Evolutionary conservation across 1,139 yeast species (phyloP).

Genomic region (Groenewaldozyma auringiensis): DNA sequence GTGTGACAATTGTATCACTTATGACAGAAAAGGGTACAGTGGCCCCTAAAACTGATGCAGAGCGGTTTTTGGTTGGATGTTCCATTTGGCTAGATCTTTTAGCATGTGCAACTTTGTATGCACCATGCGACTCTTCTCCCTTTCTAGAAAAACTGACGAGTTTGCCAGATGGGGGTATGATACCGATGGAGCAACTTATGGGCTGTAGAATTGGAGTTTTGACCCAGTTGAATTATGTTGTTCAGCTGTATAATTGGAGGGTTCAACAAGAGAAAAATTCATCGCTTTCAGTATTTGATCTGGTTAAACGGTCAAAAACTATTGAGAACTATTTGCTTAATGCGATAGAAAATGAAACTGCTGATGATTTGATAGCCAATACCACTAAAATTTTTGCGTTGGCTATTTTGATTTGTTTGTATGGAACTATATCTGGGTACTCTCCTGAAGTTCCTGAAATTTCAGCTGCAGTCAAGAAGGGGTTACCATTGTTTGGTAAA

Average conservation of each 20-base stretch:
- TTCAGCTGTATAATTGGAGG: slow-evolving; percentile 9
- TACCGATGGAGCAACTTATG: slow-evolving; percentile 13
- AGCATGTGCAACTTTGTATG: slow-evolving; percentile 10
- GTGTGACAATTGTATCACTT: slow-evolving; percentile 9
- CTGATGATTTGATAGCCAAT: slow-evolving; percentile 7
- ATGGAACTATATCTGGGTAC: slow-evolving; percentile 13
- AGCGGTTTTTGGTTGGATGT: slow-evolving; percentile 10
- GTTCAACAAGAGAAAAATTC: neutral
- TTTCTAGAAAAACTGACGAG: slow-evolving; percentile 9
- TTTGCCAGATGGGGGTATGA: neutral
- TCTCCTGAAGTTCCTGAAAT: slow-evolving; percentile 12
- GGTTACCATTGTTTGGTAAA: slow-evolving; percentile 8
- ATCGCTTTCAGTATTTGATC: slow-evolving; percentile 6
- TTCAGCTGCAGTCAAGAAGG: slow-evolving; percentile 9
- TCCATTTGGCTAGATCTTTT: slow-evolving; percentile 13
- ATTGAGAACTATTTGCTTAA: slow-evolving; percentile 7
- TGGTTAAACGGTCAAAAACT: slow-evolving; percentile 4
- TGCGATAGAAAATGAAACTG: slow-evolving; percentile 7
- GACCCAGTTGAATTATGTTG: slow-evolving; percentile 12
- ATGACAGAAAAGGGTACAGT: slow-evolving; percentile 7
- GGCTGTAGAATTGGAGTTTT: slow-evolving; percentile 12
- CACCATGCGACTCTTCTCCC: slow-evolving; percentile 7
- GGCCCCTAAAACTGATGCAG: slow-evolving; percentile 6
- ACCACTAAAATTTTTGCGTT: slow-evolving; percentile 12
- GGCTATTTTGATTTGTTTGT: slow-evolving; percentile 11